phyloP scores from a whole-genome alignment of 2,329 filamentous ascomycete species.

The Tolypocladium cylindrosporum region DNA sequence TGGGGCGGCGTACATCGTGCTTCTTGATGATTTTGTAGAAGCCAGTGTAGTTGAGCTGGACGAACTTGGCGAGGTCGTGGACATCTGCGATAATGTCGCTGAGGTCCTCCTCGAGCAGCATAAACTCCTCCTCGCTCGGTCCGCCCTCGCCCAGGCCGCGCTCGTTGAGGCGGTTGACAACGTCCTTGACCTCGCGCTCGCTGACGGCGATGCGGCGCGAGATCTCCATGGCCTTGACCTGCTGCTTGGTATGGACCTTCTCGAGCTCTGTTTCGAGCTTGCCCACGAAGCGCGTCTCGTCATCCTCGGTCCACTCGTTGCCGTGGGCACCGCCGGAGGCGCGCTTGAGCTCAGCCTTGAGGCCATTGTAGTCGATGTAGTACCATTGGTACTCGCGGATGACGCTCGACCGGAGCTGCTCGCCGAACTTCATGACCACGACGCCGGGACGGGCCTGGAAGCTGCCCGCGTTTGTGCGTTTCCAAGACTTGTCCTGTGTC shows the following conservation, averaged over 20 bases:
- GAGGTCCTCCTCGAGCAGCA: slow-evolving; percentile 85
- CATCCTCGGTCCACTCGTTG: slow-evolving; percentile 77
- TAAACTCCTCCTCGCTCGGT: slow-evolving; percentile 84
- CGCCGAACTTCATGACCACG: slow-evolving; percentile 76
- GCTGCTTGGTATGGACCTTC: slow-evolving; percentile 96
- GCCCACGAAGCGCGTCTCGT: slow-evolving; percentile 80
- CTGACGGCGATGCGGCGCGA: slow-evolving; percentile 78
- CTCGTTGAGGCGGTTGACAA: slow-evolving; percentile 65
- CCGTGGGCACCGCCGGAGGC: slow-evolving; percentile 42
- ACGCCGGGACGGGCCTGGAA: slow-evolving; percentile 36
- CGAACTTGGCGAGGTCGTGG: slow-evolving; percentile 95
- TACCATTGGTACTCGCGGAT: slow-evolving; percentile 97
- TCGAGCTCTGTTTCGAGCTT: slow-evolving; percentile 87
- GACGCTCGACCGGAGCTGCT: slow-evolving; percentile 89
- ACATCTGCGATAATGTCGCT: slow-evolving; percentile 98
- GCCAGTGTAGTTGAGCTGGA: slow-evolving; percentile 95
- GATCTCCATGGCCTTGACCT: slow-evolving; percentile 95
- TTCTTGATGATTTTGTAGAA: slow-evolving; percentile 99
- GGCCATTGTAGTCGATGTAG: slow-evolving; percentile 94
- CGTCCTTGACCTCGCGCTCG: slow-evolving; percentile 82
- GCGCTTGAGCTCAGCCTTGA: slow-evolving; percentile 79
- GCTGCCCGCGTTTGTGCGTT: slow-evolving; percentile 19
- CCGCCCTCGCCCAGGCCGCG: slow-evolving; percentile 45
- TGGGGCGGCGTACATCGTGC: slow-evolving; percentile 62
- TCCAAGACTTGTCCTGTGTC: slow-evolving; percentile 31